Conservation (phyloP, 2,329 filamentous ascomycete species). For the Diaporthe sp. region DNA sequence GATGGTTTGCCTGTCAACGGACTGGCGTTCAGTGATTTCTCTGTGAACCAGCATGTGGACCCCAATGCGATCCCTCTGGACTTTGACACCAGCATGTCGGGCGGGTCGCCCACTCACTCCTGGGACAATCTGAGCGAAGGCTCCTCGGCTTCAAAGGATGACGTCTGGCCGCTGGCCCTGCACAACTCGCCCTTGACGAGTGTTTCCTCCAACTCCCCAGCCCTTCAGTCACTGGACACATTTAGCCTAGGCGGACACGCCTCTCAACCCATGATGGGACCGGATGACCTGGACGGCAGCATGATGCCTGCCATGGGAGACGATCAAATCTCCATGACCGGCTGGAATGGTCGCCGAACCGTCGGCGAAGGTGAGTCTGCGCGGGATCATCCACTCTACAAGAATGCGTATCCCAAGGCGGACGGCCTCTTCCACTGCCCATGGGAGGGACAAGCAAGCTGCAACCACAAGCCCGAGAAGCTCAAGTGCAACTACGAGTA, state of each 20-base stretch:
- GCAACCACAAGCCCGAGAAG: conserved; percentile 93
- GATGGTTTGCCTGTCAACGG: conserved; percentile 60
- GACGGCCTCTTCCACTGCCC: conserved; percentile 96
- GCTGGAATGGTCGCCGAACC: conserved; percentile 62
- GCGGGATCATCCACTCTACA: conserved; percentile 79
- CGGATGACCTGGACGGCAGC: conserved; percentile 55
- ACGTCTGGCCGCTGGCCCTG: conserved; percentile 60
- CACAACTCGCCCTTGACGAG: conserved; percentile 59
- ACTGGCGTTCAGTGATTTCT: conserved; percentile 60
- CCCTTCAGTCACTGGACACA: conserved; percentile 37
- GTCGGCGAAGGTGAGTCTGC: conserved; percentile 70
- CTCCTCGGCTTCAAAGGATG: conserved; percentile 66
- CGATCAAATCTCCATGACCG: conserved; percentile 55
- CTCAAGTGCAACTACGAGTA: conserved; percentile 99
- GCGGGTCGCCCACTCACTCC: conserved; percentile 65
- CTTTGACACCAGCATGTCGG: conserved; percentile 63
- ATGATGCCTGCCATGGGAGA: conserved; percentile 52
- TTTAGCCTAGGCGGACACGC: conserved; percentile 38
- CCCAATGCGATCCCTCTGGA: conserved; percentile 69
- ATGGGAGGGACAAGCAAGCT: conserved; percentile 78
- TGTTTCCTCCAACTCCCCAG: conserved; percentile 44
- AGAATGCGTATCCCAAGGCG: conserved; percentile 70
- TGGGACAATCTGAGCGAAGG: conserved; percentile 69
- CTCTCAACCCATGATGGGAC: conserved; percentile 53
- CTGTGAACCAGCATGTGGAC: conserved; percentile 66